phyloP scores from a whole-genome alignment of 495 filamentous ascomycete species.

The Tuber umbilicatum region DNA sequence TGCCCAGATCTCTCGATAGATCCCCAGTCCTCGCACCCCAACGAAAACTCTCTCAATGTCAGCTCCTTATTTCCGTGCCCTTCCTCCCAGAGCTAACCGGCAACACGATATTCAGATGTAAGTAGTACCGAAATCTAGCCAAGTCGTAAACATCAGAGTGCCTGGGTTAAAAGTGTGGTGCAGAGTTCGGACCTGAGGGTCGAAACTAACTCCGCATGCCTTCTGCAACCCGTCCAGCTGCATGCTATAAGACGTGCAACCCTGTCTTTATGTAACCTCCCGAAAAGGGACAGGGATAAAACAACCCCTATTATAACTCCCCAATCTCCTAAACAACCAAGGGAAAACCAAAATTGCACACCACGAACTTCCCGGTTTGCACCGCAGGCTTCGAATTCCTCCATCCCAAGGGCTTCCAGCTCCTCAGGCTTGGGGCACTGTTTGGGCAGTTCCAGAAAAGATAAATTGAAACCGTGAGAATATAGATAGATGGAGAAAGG shows the following conservation, averaged over 20 bases:
- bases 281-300: background rate
- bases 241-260: background rate
- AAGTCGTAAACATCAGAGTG: background rate
- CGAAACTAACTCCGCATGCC: background rate
- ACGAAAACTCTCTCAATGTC: background rate
- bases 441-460: background rate
- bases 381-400: background rate
- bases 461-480: background rate
- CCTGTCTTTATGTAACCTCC: background rate
- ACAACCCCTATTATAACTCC: background rate
- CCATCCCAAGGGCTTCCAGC: background rate
- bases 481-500: background rate
- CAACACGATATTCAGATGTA: background rate
- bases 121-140: background rate
- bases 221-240: background rate
- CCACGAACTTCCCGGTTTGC: background rate
- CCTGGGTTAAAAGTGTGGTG: background rate
- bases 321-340: background rate
- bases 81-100: background rate
- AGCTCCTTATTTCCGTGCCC: background rate
- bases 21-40: background rate
- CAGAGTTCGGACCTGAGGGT: background rate
- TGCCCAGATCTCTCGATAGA: too few species aligned
- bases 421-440: background rate
- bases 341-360: background rate